Percentiles rank a stretch among this genome's conserved stretches.
Evolutionary conservation across 768 basidiomycete species (phyloP).

Genomic region (Pleurotus tuoliensis): DNA sequence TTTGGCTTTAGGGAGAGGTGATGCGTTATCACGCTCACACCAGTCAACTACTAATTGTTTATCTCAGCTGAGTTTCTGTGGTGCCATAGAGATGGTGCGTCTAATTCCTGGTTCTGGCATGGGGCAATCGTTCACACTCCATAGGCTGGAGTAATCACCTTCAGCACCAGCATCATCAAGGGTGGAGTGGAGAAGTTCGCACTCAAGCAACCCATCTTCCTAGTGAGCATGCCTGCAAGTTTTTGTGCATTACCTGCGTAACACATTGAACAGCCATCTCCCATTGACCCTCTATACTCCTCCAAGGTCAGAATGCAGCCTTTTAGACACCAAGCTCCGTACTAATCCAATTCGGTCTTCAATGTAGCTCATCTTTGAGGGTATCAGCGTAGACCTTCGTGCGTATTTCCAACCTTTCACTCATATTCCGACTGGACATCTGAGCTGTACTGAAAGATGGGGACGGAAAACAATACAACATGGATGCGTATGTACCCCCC

Average conservation of each 20-base stretch:
- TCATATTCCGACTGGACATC: no score
- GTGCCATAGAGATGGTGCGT: slow-evolving; percentile 71
- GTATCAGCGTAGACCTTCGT: slow-evolving; percentile 71
- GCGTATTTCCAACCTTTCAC: slow-evolving; percentile 13
- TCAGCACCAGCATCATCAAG: slow-evolving; percentile 70
- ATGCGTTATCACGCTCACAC: neutral
- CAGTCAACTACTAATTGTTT: neutral
- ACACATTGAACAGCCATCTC: slow-evolving; percentile 54
- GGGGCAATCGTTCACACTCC: no score
- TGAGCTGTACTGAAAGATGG: slow-evolving; percentile 41
- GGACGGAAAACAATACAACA: slow-evolving; percentile 70
- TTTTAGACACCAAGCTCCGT: no score
- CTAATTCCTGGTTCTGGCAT: no score
- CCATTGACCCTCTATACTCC: slow-evolving; percentile 71
- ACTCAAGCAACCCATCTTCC: slow-evolving; percentile 70
- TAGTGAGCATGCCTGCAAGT: slow-evolving; percentile 33
- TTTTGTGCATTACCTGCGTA: neutral
- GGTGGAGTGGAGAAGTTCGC: slow-evolving; percentile 72
- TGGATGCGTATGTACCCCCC: slow-evolving; percentile 56
- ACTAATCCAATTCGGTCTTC: neutral
- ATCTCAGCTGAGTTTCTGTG: slow-evolving; percentile 63
- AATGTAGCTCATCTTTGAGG: slow-evolving; percentile 64
- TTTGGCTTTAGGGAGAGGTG: slow-evolving; percentile 51
- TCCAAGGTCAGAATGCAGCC: slow-evolving; percentile 40
- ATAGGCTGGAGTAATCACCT: slow-evolving; percentile 68